A percentile compares a stretch with the other conserved stretches of the same genome.
Conservation (phyloP, 768 basidiomycete species). For the Amanita inopinata region DNA sequence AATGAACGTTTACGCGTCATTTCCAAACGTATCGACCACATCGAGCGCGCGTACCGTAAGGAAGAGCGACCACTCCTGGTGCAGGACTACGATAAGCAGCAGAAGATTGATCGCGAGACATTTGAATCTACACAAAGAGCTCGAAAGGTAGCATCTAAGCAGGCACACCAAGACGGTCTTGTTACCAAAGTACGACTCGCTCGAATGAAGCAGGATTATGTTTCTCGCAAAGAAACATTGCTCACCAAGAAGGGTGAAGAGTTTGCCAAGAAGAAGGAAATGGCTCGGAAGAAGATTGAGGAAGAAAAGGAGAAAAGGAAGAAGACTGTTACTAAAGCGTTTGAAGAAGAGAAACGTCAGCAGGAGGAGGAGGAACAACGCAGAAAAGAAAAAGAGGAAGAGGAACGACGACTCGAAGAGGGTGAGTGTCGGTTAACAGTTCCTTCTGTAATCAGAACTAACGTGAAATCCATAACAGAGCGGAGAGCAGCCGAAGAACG, state of each 20-base stretch:
- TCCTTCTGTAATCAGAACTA: background rate
- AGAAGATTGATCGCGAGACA: slow-evolving; percentile 60
- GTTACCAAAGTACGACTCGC: slow-evolving; percentile 66
- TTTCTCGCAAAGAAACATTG: slow-evolving; percentile 39
- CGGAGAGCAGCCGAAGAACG: slow-evolving; percentile 47
- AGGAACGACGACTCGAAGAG: slow-evolving; percentile 35
- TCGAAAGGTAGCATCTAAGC: slow-evolving; percentile 44
- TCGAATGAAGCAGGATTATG: slow-evolving; percentile 67
- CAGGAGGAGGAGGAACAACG: slow-evolving; percentile 30
- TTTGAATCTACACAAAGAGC: slow-evolving; percentile 54
- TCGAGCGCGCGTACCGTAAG: slow-evolving; percentile 91
- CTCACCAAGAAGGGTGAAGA: slow-evolving; percentile 53
- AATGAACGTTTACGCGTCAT: slow-evolving; percentile 74
- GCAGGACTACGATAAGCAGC: slow-evolving; percentile 82
- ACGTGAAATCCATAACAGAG: slow-evolving; percentile 24
- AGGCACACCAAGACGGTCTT: slow-evolving; percentile 56
- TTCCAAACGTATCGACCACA: slow-evolving; percentile 86
- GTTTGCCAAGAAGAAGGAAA: slow-evolving; percentile 46
- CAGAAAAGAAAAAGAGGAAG: slow-evolving; percentile 42
- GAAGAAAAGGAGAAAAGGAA: slow-evolving; percentile 77
- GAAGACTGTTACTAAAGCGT: slow-evolving; percentile 42
- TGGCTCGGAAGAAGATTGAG: slow-evolving; percentile 60
- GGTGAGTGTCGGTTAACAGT: slow-evolving; percentile 32
- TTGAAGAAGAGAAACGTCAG: slow-evolving; percentile 45
- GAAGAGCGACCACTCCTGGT: slow-evolving; percentile 82